Evolutionary conservation across 2,329 filamentous ascomycete species (phyloP).

Genomic region (Cadophora malorum): DNA sequence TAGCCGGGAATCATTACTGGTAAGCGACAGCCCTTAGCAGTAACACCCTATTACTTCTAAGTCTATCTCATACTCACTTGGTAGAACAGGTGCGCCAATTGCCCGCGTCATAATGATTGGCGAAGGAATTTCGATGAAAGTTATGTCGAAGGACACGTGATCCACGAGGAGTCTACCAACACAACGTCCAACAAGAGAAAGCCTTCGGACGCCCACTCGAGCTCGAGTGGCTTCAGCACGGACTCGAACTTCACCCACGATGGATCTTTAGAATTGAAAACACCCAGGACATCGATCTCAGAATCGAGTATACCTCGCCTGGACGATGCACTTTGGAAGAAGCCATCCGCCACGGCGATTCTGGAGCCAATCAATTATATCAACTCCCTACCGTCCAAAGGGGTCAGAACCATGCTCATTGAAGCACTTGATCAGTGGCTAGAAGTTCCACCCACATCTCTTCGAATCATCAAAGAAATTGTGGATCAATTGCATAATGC

Average conservation of each 20-base stretch:
- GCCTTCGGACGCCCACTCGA: not conserved
- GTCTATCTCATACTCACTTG: not conserved
- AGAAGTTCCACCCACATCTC: slow-evolving; percentile 33
- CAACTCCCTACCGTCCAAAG: slow-evolving; percentile 17
- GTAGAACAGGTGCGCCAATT: not conserved
- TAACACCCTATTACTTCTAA: not conserved
- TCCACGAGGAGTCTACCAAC: not conserved
- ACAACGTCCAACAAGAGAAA: not conserved
- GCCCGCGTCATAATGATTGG: not conserved
- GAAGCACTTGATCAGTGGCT: slow-evolving; percentile 27
- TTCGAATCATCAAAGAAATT: slow-evolving; percentile 40
- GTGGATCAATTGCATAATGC: slow-evolving; percentile 43
- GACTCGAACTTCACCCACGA: not conserved
- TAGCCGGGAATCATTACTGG: slow-evolving; percentile 1
- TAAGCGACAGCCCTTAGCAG: not conserved
- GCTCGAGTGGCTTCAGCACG: not conserved
- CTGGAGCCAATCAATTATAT: slow-evolving; percentile 25
- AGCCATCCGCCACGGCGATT: not conserved
- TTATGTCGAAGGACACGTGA: not conserved
- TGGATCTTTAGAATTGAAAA: not conserved
- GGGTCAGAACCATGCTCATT: slow-evolving; percentile 11
- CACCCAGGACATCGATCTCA: not conserved
- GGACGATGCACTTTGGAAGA: not conserved
- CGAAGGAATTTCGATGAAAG: not conserved
- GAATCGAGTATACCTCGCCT: not conserved